Base-by-base conservation (phyloP, 495 filamentous ascomycete species). In the Staphylotrichum tortipilum region DNA sequence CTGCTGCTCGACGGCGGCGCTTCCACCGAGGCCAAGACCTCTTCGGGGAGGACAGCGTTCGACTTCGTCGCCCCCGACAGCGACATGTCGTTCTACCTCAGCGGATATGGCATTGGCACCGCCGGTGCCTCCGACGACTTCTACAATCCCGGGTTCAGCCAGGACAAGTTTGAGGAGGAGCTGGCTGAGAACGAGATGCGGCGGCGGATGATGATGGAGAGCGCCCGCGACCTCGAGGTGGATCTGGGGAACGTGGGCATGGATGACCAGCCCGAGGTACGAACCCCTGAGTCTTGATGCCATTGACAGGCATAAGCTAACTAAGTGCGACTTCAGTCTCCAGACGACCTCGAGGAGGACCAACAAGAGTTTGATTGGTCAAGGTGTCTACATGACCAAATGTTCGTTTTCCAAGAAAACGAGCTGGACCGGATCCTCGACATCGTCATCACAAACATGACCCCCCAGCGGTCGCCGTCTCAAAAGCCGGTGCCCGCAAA, bases 201-300 rank as follows among this genome's bases (percentile, higher is more conserved):
- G 57, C 77, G 91, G 47, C 82, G 92, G 17, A 96, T 99, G 91
- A 97, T 97, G 92, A 96, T 97, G 84, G 94, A 99, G 65, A 99
- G 92, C 62, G 90, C 94, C 10, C 84, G 94, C 49, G 95, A 99
- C 63, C 74, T 99, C 26, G 92, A 99, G 65, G 92, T 99, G 24
- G 92, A 99, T 61, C 67, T 99, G 38, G 92, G 92, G 4, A 97
- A 92, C 63, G 77, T 99, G 48, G 94, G 94, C 30, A 79, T 99
- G 54, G 92, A 99, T 60, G 92, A 99, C 66, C 85, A 91, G 57
- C 86, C 90, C 26, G 92, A 97, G 75, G 89, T 88, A 67, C 44
- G 34, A 36, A 17, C 15, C 31, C 10, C 6, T 26, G 14, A n/a
- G n/a, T n/a, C n/a, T n/a, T n/a, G n/a, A n/a, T n/a, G n/a, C n/a